Conservation (phyloP, 768 basidiomycete species). For the Leccinum uliginosum region DNA sequence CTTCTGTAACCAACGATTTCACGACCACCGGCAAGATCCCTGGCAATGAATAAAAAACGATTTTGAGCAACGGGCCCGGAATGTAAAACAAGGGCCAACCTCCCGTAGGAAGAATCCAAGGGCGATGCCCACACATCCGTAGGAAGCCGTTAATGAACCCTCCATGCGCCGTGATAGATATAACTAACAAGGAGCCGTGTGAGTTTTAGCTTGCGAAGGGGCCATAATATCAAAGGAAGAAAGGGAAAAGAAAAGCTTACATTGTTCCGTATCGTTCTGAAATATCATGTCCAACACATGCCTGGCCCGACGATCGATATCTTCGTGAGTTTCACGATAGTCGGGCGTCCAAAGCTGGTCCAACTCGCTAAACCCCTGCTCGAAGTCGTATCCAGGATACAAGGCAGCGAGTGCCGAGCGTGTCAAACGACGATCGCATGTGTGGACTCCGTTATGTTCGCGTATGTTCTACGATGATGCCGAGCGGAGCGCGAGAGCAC, state of each 20-base stretch:
- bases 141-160: slow-evolving; percentile 60
- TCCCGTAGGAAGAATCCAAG: slow-evolving; percentile 55
- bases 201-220: not conserved
- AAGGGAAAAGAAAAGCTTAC: slow-evolving; percentile 30
- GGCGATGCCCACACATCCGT: slow-evolving; percentile 38
- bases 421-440: slow-evolving; percentile 64
- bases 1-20: slow-evolving; percentile 3
- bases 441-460: slow-evolving; percentile 62
- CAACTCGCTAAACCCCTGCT: slow-evolving; percentile 53
- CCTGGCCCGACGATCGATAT: slow-evolving; percentile 43
- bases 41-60: not conserved
- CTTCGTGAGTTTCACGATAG: slow-evolving; percentile 19
- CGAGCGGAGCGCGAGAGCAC: not conserved
- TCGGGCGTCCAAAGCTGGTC: slow-evolving; percentile 53
- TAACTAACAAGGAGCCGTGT: slow-evolving; percentile 35
- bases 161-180: slow-evolving; percentile 63
- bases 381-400: slow-evolving; percentile 46
- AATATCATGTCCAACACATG: slow-evolving; percentile 56
- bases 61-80: not conserved
- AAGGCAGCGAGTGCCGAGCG: slow-evolving; percentile 40
- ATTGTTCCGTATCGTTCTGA: slow-evolving; percentile 34
- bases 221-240: not conserved
- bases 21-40: slow-evolving; percentile 27
- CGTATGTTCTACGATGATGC: slow-evolving; percentile 49
- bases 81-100: slow-evolving; percentile 39